Base-by-base conservation (phyloP, 2,329 filamentous ascomycete species). In the Colletotrichum kahawae region DNA sequence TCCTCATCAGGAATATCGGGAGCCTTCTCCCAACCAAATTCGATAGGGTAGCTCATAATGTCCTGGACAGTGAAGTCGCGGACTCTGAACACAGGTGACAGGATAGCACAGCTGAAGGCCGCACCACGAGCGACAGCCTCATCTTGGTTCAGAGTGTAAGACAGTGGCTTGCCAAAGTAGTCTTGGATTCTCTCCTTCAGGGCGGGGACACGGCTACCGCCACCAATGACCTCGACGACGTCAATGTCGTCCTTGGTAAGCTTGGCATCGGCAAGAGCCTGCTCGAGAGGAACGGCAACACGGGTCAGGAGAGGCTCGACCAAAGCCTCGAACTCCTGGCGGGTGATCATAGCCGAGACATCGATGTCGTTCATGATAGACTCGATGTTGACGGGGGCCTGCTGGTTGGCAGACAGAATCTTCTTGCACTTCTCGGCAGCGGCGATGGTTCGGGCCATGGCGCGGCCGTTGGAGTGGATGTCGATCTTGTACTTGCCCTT, bases 21-120 rank as follows among this genome's bases (percentile, higher is more conserved):
- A 31, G 96, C 97, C 90, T 98, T 98, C 90, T 99, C 97, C 97
- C 97, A 99, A 68, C 93, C 94, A 86, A 99, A 99, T 84, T 99
- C 96, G 84, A 99, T 98, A 64, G 97, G 97, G 88, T 98, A 99
- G 89, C 93, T 95, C 87, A 98, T 95, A 81, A 98, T 96, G 85
- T 99, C 97, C 90, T 98, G 95, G 76, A 98, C 94, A 79, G 95
- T 92, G 87, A 99, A 99, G 89, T 99, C 97, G 82, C 97, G 95
- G 83, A 99, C 97, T 84, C 96, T 95, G 94, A 99, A 98, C 79
- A 98, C 95, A 60, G 97, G 97, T 0, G 97, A 98, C 71, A 98
- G 92, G 80, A 98, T 98, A 81, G 97, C 97, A 85, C 97, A 98
- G 91, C 94, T 95, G 89, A 99, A 99, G 76, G 97, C 96, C 84